These are phyloP conservation scores for Stephania yunnanensis DNA, from an alignment of 164 flowering plant genomes.

Conservation along the genomic window DNA sequence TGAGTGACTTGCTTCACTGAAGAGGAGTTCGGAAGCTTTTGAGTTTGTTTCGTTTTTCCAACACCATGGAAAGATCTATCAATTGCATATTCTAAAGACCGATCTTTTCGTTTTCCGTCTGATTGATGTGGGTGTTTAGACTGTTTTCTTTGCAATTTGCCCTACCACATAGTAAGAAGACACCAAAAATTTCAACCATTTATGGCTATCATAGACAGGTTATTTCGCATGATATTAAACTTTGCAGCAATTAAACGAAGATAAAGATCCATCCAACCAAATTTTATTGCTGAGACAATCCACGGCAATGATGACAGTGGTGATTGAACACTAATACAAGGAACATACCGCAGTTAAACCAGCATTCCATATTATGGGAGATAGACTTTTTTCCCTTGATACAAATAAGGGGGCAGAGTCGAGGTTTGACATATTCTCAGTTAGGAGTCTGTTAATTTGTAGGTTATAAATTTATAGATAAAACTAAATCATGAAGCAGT, in stretches of 20 bases:
- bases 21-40: constrained; percentile 17
- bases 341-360: neutral
- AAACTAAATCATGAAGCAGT: neutral
- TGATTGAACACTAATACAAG: neutral
- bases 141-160: constrained; percentile 27
- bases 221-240: neutral
- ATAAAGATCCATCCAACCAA: neutral
- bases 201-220: neutral
- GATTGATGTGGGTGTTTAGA: constrained; percentile 24
- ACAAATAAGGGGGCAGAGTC: too few relatives aligned
- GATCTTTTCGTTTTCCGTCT: constrained; percentile 26
- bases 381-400: too few relatives aligned
- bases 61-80: constrained; percentile 20
- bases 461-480: neutral
- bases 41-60: constrained; percentile 18
- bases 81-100: constrained; percentile 13
- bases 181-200: neutral
- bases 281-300: neutral
- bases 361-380: neutral
- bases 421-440: too few relatives aligned
- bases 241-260: neutral
- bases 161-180: constrained; percentile 22
- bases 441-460: too few relatives aligned
- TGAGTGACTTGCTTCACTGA: constrained; percentile 17
- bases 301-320: neutral